Evolutionary conservation across 257 asterid species (phyloP).

Genomic region (Striga asiatica): DNA sequence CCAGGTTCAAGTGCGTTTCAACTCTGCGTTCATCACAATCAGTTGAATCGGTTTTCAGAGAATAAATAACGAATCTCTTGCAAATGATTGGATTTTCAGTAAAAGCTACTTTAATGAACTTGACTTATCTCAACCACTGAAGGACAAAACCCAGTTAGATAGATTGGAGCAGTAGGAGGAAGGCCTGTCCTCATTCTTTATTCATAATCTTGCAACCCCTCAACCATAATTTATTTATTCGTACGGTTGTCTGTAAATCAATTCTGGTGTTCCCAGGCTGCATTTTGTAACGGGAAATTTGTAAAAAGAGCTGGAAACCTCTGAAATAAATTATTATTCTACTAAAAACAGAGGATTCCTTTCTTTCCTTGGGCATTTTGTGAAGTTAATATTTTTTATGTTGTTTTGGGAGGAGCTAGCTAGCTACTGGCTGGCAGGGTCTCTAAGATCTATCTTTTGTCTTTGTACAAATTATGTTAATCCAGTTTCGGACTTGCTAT

Average conservation of each 20-base stretch:
- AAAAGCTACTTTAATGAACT: conserved; percentile 16
- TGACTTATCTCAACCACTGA: conserved; percentile 17
- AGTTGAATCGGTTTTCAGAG: conserved; percentile 44
- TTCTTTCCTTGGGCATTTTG: not conserved
- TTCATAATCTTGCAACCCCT: conserved; percentile 27
- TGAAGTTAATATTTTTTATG: conserved; percentile 23
- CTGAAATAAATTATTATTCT: conserved; percentile 22
- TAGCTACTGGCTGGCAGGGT: no score
- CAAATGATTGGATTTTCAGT: conserved; percentile 16
- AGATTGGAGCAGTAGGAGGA: conserved; percentile 18
- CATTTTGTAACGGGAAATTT: conserved; percentile 17
- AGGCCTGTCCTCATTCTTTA: conserved; percentile 35
- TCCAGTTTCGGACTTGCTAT: no score
- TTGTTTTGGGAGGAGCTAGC: no score
- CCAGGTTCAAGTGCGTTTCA: conserved; percentile 79
- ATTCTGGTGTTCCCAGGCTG: conserved; percentile 28
- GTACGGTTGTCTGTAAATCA: conserved; percentile 21
- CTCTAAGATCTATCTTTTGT: no score
- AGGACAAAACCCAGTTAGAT: conserved; percentile 24
- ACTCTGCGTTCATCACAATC: conserved; percentile 36
- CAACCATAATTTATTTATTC: conserved; percentile 24
- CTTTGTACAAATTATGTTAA: no score
- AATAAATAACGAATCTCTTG: conserved; percentile 17
- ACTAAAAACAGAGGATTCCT: not conserved
- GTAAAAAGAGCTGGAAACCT: conserved; percentile 32